phyloP scores from a whole-genome alignment of 2,329 filamentous ascomycete genomes.

The Rhynchosporium graminicola region DNA sequence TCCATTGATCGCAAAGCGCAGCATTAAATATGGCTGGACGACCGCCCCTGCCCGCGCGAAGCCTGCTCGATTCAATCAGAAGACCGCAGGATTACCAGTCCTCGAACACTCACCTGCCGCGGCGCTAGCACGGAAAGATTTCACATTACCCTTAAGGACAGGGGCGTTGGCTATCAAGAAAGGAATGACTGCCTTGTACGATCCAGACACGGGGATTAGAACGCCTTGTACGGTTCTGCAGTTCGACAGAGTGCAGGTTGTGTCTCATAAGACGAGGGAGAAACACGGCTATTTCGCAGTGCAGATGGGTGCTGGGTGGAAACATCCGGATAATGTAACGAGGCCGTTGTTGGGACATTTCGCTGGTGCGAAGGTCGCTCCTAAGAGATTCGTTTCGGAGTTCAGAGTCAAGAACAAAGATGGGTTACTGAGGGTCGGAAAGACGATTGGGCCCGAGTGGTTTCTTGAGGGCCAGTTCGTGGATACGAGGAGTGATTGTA shows the following conservation, averaged over 20 bases:
- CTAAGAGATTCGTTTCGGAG: slow-evolving; percentile 82
- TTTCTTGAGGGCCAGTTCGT: slow-evolving; percentile 89
- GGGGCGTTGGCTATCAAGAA: slow-evolving; percentile 88
- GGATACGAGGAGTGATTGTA: slow-evolving; percentile 75
- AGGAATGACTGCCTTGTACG: slow-evolving; percentile 92
- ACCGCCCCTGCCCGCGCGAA: slow-evolving; percentile 55
- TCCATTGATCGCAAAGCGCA: slow-evolving; percentile 40
- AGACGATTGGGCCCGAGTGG: slow-evolving; percentile 80
- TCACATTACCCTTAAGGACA: slow-evolving; percentile 66
- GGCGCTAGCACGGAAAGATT: slow-evolving; percentile 58
- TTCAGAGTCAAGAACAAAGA: slow-evolving; percentile 77
- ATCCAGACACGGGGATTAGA: slow-evolving; percentile 71
- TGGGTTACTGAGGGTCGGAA: slow-evolving; percentile 76
- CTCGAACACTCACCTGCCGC: slow-evolving; percentile 61
- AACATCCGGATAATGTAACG: slow-evolving; percentile 74
- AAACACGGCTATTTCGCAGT: slow-evolving; percentile 92
- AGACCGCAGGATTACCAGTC: slow-evolving; percentile 55
- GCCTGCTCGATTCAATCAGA: slow-evolving; percentile 59
- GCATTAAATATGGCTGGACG: slow-evolving; percentile 54
- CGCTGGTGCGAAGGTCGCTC: slow-evolving; percentile 75
- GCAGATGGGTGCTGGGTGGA: slow-evolving; percentile 79
- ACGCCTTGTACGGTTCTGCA: slow-evolving; percentile 90
- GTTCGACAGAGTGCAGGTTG: slow-evolving; percentile 87
- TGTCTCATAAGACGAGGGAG: slow-evolving; percentile 79
- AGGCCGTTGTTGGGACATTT: slow-evolving; percentile 86